A percentile compares a stretch with the other conserved stretches of the same genome.
Evolutionary conservation across 1,284 basidiomycete genomes (phyloP).

Genomic region (Rhizoctonia solani): DNA sequence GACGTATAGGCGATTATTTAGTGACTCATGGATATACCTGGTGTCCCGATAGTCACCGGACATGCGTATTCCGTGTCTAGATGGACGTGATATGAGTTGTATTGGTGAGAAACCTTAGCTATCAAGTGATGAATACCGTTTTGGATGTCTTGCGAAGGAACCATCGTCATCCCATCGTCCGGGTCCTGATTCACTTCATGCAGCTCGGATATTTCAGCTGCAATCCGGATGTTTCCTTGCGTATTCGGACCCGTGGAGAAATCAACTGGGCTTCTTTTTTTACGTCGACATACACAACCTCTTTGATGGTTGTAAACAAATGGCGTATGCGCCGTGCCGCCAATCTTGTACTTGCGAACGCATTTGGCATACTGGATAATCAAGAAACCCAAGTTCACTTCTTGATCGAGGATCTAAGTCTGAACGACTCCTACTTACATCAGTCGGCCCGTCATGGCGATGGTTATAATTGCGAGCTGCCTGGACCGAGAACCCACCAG

Average conservation of each 20-base stretch:
- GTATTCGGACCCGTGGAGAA: not conserved
- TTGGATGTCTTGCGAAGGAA: constrained; percentile 26
- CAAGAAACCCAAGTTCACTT: no score
- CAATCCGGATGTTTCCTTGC: not conserved
- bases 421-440: not conserved
- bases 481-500: constrained; percentile 9
- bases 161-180: constrained; percentile 17
- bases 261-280: not conserved
- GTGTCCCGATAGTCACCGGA: constrained; percentile 32
- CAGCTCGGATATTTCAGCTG: not conserved
- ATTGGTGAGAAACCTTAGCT: not conserved
- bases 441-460: constrained; percentile 1
- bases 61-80: constrained; percentile 30
- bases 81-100: not conserved
- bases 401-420: no score
- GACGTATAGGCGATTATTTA: no score
- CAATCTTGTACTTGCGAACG: constrained; percentile 9
- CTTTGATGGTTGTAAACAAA: constrained; percentile 1
- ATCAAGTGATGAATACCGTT: constrained; percentile 7
- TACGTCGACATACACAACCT: not conserved
- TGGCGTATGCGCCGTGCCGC: not conserved
- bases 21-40: not conserved
- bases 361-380: constrained; percentile 5
- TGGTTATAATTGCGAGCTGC: not conserved
- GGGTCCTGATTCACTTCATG: constrained; percentile 17